Evolutionary conservation across 2,329 filamentous ascomycete genomes (phyloP), one percentile per base, ranked within the genome.

Genomic region (Hypoxylon sp.): DNA sequence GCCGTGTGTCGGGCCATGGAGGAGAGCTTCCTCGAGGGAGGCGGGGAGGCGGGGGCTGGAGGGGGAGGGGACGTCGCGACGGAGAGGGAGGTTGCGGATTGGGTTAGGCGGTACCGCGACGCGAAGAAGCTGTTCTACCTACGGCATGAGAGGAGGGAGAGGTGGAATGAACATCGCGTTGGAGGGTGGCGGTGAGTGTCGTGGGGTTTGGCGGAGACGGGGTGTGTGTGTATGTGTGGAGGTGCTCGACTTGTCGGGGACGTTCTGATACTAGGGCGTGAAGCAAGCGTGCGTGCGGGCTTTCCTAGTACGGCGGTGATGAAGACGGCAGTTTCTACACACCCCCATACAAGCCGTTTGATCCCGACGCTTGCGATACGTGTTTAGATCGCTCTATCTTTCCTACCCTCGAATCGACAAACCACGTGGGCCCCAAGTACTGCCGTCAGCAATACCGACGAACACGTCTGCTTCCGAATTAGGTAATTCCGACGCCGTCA

Each of bases 91-190:
- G 89, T 92, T 25, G 84, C 86, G 1, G 95, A 98, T 66, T 98
- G 96, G 89, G 88, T 97, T 19, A 86, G 90, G 75, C 83, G 91
- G 74, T 92, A 97, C 70, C 86, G 93, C 72, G 94, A 95, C 73
- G 92, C 92, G 9, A 92, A 90, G 77, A 91, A 92, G 73, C 82
- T 91, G 63, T 90, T 91, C 68, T 97, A 96, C 76, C 83, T 94
- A 59, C 86, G 96, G 63, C 89, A 91, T 76, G 96, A 98, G 82
- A 88, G 93, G 72, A 97, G 94, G 80, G 92, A 94, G 75, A 87
- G 96, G 74, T 98, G 96, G 96, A 96, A 98, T 78, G 95, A 98
- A 80, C 94, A 95, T 23, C 86, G 95, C 72, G 95, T 98, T 34
- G 95, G 95, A 10, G 96, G 96, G 0, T 98, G 96, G 96, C 88